Conservation (phyloP, 768 basidiomycete genomes). For the Lactarius sp. region DNA sequence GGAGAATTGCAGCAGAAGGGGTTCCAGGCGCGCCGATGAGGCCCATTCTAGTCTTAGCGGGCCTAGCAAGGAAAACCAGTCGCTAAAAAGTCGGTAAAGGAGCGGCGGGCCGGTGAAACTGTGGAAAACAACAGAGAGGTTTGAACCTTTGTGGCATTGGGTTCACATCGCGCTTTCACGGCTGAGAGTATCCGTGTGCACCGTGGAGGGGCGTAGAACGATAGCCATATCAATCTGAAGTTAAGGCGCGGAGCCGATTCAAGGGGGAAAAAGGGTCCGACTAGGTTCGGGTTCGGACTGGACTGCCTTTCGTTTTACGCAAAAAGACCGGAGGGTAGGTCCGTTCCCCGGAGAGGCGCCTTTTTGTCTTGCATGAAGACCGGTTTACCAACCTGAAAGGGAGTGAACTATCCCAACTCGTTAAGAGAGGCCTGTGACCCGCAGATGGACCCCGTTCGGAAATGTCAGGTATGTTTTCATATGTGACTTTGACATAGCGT, state of each 20-base stretch:
- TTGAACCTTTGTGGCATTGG: constrained; percentile 10
- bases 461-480: constrained; percentile 9
- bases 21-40: background rate
- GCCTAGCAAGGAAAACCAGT: constrained; percentile 5
- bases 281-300: constrained; percentile 11
- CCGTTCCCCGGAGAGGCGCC: background rate
- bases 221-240: constrained; percentile 5
- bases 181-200: background rate
- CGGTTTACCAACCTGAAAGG: background rate
- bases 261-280: background rate
- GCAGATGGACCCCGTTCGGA: background rate
- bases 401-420: background rate
- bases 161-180: background rate
- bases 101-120: background rate
- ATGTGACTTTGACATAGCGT: background rate
- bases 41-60: background rate
- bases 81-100: constrained; percentile 19
- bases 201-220: constrained; percentile 3
- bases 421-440: background rate
- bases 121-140: background rate
- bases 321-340: constrained; percentile 7
- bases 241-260: background rate
- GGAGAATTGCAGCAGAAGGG: background rate
- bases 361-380: background rate
- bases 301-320: background rate